Conservation (phyloP, 176 grass and related monocot species). For the Musa acuminata region DNA sequence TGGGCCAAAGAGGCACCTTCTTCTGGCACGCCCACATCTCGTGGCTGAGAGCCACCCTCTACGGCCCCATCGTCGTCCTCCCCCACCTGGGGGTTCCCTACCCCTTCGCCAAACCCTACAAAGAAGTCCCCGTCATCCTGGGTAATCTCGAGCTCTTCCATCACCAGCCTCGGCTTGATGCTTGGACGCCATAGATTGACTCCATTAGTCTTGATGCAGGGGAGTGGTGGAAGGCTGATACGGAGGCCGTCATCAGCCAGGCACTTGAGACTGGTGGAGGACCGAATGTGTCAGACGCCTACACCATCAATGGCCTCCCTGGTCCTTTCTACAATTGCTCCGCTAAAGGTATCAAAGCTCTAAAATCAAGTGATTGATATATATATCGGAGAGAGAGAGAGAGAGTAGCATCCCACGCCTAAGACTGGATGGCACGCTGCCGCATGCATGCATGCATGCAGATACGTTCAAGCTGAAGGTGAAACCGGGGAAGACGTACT, state of each 20-base stretch:
- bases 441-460: neutral
- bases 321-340: neutral
- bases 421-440: neutral
- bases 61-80: neutral
- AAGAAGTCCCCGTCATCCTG: constrained; percentile 1
- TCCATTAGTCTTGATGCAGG: neutral
- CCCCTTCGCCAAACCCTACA: constrained; percentile 4
- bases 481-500: constrained; percentile 35
- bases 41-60: neutral
- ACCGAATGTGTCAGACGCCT: neutral
- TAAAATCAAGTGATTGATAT: no score
- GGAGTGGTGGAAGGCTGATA: neutral
- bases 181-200: neutral
- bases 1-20: constrained; percentile 2
- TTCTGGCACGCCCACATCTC: constrained; percentile 4
- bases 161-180: neutral
- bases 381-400: no score
- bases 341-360: neutral
- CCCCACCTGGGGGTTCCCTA: neutral
- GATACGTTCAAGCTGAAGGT: constrained; percentile 65
- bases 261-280: neutral
- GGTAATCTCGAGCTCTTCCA: neutral
- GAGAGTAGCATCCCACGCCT: no score
- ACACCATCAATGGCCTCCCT: neutral
- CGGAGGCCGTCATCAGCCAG: neutral